Percentiles rank a stretch among this genome's conserved stretches.
Conservation (phyloP, 192 early-diverging fungal species). For the Powellomyces hirtus region DNA sequence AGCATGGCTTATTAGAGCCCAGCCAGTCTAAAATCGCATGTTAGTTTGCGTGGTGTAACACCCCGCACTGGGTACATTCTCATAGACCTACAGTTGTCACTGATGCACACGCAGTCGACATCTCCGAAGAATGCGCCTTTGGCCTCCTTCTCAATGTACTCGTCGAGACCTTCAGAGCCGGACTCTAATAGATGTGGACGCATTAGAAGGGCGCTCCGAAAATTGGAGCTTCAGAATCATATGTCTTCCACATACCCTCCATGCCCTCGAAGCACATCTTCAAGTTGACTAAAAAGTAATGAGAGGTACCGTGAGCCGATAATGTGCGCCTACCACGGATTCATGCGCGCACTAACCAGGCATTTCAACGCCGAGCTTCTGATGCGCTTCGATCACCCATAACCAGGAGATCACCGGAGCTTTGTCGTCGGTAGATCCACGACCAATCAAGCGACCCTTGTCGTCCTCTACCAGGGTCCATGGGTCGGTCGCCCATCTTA, state of each 20-base stretch:
- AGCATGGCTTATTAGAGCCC: slow-evolving; percentile 91
- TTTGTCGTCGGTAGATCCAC: slow-evolving; percentile 97
- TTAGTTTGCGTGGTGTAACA: neutral
- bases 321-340: neutral
- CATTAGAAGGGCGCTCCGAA: no score
- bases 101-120: slow-evolving; percentile 95
- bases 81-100: slow-evolving; percentile 77
- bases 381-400: slow-evolving; percentile 91
- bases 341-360: slow-evolving; percentile 57
- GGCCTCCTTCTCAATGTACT: slow-evolving; percentile 81
- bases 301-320: no score
- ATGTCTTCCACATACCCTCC: slow-evolving; percentile 50
- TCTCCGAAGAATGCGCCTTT: slow-evolving; percentile 78
- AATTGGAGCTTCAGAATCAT: no score
- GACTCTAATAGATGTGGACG: no score
- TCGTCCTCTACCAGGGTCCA: slow-evolving; percentile 84
- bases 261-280: slow-evolving; percentile 98
- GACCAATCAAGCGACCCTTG: slow-evolving; percentile 80
- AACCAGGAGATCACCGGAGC: slow-evolving; percentile 96
- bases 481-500: slow-evolving; percentile 87
- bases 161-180: slow-evolving; percentile 94
- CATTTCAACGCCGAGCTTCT: slow-evolving; percentile 83
- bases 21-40: slow-evolving; percentile 82
- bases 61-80: no score
- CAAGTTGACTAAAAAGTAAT: slow-evolving; percentile 63